Percentiles rank a stretch among this genome's conserved stretches.
Conservation (phyloP, 441 rosid genomes). For the Gossypium schwendimanii region DNA sequence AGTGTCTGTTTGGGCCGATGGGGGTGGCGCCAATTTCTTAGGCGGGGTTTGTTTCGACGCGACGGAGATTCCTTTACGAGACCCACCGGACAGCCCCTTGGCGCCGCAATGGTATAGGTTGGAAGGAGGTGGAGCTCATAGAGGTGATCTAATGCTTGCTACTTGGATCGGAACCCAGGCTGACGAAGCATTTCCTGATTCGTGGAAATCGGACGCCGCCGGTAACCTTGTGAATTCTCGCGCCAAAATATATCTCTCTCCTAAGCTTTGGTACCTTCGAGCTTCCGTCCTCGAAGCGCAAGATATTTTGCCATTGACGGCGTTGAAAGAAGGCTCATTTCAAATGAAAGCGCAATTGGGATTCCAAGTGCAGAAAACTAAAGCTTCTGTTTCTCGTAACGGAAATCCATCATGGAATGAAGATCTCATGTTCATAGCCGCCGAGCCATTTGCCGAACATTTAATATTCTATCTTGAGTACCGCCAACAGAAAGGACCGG, state of each 20-base stretch:
- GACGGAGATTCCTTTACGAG: slow-evolving; percentile 52
- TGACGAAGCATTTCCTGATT: slow-evolving; percentile 62
- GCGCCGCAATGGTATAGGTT: slow-evolving; percentile 72
- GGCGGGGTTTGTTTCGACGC: slow-evolving; percentile 64
- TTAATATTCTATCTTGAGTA: slow-evolving; percentile 35
- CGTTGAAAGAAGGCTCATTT: slow-evolving; percentile 42
- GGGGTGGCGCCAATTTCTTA: slow-evolving; percentile 29
- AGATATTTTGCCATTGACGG: slow-evolving; percentile 32
- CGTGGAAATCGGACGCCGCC: slow-evolving; percentile 60
- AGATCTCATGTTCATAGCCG: slow-evolving; percentile 51
- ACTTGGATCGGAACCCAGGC: slow-evolving; percentile 72
- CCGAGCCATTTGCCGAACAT: slow-evolving; percentile 51
- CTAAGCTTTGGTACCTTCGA: slow-evolving; percentile 60
- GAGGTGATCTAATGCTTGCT: slow-evolving; percentile 62
- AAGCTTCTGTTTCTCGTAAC: slow-evolving; percentile 36
- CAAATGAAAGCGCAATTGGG: slow-evolving; percentile 51
- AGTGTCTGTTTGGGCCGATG: slow-evolving; percentile 50
- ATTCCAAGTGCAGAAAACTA: slow-evolving; percentile 52
- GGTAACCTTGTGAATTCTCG: slow-evolving; percentile 33
- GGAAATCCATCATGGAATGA: slow-evolving; percentile 62
- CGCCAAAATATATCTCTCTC: slow-evolving; percentile 51
- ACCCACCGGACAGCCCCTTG: slow-evolving; percentile 69
- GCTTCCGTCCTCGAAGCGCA: slow-evolving; percentile 54
- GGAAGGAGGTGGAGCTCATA: slow-evolving; percentile 49
- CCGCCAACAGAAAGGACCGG: slow-evolving; percentile 39